Conservation (phyloP, 2,329 filamentous ascomycete species). For the Escovopsis sp. region DNA sequence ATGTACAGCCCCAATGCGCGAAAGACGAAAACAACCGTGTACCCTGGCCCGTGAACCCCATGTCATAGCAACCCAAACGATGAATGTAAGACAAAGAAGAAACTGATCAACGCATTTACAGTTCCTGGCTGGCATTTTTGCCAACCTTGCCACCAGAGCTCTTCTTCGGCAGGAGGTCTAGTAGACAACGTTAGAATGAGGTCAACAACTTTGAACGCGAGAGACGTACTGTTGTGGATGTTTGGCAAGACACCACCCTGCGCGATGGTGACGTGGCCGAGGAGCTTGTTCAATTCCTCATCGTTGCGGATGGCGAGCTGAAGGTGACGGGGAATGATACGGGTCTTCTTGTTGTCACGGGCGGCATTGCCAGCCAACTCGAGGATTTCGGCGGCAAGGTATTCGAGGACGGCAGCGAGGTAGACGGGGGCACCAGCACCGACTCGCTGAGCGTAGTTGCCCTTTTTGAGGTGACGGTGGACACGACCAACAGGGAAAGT, state of each 20-base stretch:
- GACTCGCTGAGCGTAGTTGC: slow-evolving; percentile 99
- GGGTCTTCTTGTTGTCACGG: slow-evolving; percentile 99
- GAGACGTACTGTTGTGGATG: slow-evolving; percentile 81
- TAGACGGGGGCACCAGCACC: slow-evolving; percentile 97
- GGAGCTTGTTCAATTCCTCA: slow-evolving; percentile 98
- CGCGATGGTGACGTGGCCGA: slow-evolving; percentile 91
- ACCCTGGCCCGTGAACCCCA: slow-evolving; percentile 67
- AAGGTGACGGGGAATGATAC: slow-evolving; percentile 97
- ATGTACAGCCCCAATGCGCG: slow-evolving; percentile 54
- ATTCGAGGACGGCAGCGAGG: slow-evolving; percentile 93
- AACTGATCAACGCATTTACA: slow-evolving; percentile 46
- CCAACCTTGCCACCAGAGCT: slow-evolving; percentile 72
- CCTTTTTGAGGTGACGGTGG: slow-evolving; percentile 96
- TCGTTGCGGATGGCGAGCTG: slow-evolving; percentile 99
- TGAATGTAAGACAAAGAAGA: slow-evolving; percentile 40
- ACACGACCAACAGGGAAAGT: slow-evolving; percentile 99
- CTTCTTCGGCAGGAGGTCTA: slow-evolving; percentile 99
- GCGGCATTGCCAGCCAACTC: slow-evolving; percentile 97
- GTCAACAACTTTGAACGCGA: background rate
- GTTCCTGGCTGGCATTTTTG: slow-evolving; percentile 87
- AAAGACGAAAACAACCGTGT: slow-evolving; percentile 41
- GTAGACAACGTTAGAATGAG: slow-evolving; percentile 22
- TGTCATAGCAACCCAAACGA: slow-evolving; percentile 67
- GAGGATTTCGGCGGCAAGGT: slow-evolving; percentile 96
- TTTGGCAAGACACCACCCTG: slow-evolving; percentile 95